Evolutionary conservation across 768 basidiomycete genomes (phyloP).

Genomic region (Rhodotorula graminis): DNA sequence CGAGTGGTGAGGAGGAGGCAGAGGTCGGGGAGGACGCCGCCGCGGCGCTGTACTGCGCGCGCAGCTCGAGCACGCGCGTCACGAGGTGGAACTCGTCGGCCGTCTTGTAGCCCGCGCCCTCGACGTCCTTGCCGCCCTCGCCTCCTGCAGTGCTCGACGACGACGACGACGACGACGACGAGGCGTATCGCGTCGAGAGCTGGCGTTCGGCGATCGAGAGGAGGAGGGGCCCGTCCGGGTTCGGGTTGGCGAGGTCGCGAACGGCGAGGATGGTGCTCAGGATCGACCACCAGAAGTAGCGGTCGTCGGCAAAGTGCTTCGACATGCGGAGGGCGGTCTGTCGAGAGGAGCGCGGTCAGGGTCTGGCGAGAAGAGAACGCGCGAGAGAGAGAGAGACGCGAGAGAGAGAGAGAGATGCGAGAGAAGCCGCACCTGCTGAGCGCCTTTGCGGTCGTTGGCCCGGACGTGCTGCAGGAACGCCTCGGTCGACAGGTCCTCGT

Average conservation of each 20-base stretch:
- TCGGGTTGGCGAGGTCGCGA: conserved; percentile 13
- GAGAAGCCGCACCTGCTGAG: conserved; percentile 18
- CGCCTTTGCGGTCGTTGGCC: background rate
- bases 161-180: too few relatives aligned
- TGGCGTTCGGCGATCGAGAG: conserved; percentile 35
- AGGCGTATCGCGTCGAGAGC: conserved; percentile 14
- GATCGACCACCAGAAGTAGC: conserved; percentile 36
- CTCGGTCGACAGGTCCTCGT: conserved; percentile 32
- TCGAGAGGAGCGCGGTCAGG: background rate
- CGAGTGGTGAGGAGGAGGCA: background rate
- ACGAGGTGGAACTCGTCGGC: conserved; percentile 35
- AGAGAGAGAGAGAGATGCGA: too few relatives aligned
- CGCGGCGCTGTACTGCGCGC: conserved; percentile 12
- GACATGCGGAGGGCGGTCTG: conserved; percentile 28
- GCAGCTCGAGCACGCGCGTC: conserved; percentile 32
- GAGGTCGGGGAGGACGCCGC: background rate
- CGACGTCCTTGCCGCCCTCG: too few relatives aligned
- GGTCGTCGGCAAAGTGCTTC: conserved; percentile 15
- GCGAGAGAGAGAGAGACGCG: background rate
- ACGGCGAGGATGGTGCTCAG: conserved; percentile 22
- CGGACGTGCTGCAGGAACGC: conserved; percentile 29
- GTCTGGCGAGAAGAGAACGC: too few relatives aligned
- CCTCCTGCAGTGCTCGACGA: too few relatives aligned
- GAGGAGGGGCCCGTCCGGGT: conserved; percentile 17
- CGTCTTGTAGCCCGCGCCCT: background rate